Evolutionary conservation across 108 stramenopile genomes (phyloP), one percentile per base, ranked within the genome.

Genomic region (Conticribra guillardii): DNA sequence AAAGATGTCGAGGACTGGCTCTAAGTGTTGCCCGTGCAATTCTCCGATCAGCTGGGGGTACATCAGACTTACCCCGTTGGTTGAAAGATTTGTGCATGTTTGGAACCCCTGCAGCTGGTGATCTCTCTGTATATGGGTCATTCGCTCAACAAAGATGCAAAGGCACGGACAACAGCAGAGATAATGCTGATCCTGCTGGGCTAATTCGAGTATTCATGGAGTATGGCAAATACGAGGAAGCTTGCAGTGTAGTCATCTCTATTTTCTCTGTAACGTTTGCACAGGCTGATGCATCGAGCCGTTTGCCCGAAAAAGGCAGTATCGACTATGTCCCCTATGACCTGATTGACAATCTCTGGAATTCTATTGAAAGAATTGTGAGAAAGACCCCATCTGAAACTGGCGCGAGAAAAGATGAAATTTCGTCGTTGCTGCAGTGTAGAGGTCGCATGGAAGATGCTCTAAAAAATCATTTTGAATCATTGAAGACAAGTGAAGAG

Each of bases 261-360:
- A 60, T 81, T 18, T 71, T 92, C 2, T 59, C 63, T 32, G 78
- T 37, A 46, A 45, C 4, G 76, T 56, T 18, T 27, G 28, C 21
- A 41, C 29, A 26, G 53, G 17, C 56, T 24, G n/a, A n/a, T n/a
- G 59, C 41, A 0, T 44, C 24, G 3, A 78, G 76, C 26, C 78
- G 88, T 8, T 58, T 95, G 11, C 91, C 94, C 2, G 90, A 92
- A 44, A 89, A 89, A 57, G 94, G 94, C 2, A 71, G 82, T 33
- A 83, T 95, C 28, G 86, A 90, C 60, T 95, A 76, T 54, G 82
- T 95, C 31, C 94, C 94, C 0, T 90, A 90, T 62, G 59, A 84
- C 29, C 75, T 76, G 37, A 90, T 95, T 59, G 94, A 95, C 71
- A 19, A 64, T 48, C 70, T 95, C 11, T 90, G 83, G 81, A 81